A percentile compares a stretch with the other conserved stretches of the same genome.
These are phyloP conservation scores for Lepiota subincarnata DNA, from an alignment of 768 basidiomycete species.

Conservation along the genomic window DNA sequence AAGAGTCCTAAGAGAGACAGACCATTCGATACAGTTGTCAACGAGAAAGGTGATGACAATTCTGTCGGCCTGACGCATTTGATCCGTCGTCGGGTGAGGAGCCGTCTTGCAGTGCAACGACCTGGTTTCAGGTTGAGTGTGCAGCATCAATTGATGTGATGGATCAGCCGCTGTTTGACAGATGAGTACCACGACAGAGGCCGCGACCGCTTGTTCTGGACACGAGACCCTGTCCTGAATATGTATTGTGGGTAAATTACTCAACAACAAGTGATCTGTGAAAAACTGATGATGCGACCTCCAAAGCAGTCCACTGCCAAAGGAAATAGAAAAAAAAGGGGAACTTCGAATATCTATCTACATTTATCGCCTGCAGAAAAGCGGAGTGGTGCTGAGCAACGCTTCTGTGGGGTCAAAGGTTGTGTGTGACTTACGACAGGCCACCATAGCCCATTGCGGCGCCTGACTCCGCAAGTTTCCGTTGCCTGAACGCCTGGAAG, in stretches of 20 bases:
- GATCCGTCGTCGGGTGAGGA: slow-evolving; percentile 8
- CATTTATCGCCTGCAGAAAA: not conserved
- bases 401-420: not conserved
- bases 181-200: not conserved
- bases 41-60: slow-evolving; percentile 62
- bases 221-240: slow-evolving; percentile 6
- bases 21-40: slow-evolving; percentile 80
- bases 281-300: not conserved
- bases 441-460: slow-evolving; percentile 58
- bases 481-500: slow-evolving; percentile 67
- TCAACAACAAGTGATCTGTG: not conserved
- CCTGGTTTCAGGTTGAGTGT: not conserved
- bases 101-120: not conserved
- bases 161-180: not conserved
- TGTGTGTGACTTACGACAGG: slow-evolving; percentile 7
- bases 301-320: slow-evolving; percentile 5
- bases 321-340: not conserved
- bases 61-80: slow-evolving; percentile 28
- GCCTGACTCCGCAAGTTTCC: slow-evolving; percentile 65
- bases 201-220: not conserved
- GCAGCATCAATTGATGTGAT: not conserved
- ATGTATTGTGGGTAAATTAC: slow-evolving; percentile 11
- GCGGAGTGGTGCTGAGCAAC: not conserved
- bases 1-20: slow-evolving; percentile 19
- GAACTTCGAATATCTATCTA: slow-evolving; percentile 6